A percentile compares a stretch with the other conserved stretches of the same genome.
Evolutionary conservation across 202 grass and related monocot species (phyloP).

Genomic region (Zoysia matrella): DNA sequence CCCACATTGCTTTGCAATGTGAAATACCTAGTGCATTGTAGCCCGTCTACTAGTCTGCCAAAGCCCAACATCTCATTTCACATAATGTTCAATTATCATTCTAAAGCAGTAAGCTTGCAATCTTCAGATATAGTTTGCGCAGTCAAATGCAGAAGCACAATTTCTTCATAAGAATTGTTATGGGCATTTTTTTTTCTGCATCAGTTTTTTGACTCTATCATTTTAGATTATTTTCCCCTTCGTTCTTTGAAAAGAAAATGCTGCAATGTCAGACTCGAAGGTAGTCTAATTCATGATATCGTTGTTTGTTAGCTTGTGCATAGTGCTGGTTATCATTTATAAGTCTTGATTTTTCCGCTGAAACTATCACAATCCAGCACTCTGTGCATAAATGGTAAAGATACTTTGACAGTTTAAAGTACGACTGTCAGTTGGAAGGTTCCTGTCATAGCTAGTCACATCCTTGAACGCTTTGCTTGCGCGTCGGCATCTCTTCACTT

Average conservation of each 20-base stretch:
- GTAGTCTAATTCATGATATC: not conserved
- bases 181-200: not conserved
- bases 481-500: too few species aligned
- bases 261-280: not conserved
- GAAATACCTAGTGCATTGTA: constrained; percentile 7
- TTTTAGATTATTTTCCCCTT: not conserved
- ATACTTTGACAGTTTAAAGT: not conserved
- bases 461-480: not conserved
- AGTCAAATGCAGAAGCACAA: not conserved
- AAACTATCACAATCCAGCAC: not conserved
- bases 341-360: not conserved
- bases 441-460: constrained; percentile 16
- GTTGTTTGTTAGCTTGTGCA: not conserved
- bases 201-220: not conserved
- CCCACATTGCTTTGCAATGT: not conserved
- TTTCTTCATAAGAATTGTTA: not conserved
- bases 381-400: not conserved
- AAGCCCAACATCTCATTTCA: constrained; percentile 14
- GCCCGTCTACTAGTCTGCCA: not conserved
- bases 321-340: not conserved
- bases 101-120: not conserved
- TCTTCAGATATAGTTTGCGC: constrained; percentile 10
- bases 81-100: constrained; percentile 20
- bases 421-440: not conserved
- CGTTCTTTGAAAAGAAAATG: not conserved